Conservation (phyloP, 305 asterid species). For the Fraxinus platypoda region DNA sequence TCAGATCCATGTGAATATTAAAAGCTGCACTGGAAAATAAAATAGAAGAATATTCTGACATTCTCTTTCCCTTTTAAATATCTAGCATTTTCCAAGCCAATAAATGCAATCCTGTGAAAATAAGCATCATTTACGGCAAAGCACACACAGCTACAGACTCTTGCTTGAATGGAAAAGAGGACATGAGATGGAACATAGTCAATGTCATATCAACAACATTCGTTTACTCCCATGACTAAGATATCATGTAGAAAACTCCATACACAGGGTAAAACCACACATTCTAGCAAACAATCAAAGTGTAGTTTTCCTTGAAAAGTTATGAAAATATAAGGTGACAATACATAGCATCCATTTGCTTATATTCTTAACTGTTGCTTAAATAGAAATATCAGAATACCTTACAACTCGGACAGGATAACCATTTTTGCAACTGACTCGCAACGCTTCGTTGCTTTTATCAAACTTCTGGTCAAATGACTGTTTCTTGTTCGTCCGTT, state of each 20-base stretch:
- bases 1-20: not conserved
- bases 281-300: not conserved
- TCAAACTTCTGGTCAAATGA: conserved; percentile 71
- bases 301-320: not conserved
- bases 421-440: conserved; percentile 76
- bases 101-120: not conserved
- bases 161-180: conserved; percentile 7
- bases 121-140: not conserved
- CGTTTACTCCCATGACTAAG: not conserved
- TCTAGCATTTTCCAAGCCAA: conserved; percentile 1
- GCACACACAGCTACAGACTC: conserved; percentile 8
- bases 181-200: not conserved
- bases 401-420: conserved; percentile 95
- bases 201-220: not conserved
- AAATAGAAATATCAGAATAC: conserved; percentile 37
- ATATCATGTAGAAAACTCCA: not conserved
- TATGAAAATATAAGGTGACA: not conserved
- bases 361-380: not conserved
- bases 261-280: not conserved
- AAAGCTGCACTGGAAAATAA: not conserved
- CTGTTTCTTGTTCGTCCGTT: conserved; percentile 74
- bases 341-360: not conserved
- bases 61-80: not conserved
- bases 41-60: not conserved
- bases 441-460: conserved; percentile 68